These are phyloP conservation scores for Suaeda aralocaspica DNA, from an alignment of 148 eudicot species.

Conservation along the genomic window DNA sequence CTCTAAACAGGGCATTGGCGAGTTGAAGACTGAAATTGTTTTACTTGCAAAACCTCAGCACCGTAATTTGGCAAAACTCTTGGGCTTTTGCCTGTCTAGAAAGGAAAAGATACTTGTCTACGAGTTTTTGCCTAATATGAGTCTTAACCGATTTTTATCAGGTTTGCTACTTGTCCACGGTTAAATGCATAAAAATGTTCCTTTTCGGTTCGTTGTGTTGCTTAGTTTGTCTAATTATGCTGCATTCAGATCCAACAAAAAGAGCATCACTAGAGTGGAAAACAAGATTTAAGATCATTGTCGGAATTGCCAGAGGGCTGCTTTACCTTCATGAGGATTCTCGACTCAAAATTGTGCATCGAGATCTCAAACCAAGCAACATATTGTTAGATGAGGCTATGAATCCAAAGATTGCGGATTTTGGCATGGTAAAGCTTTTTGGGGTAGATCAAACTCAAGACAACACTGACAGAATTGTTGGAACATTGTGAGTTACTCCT, in stretches of 20 bases:
- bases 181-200: neutral
- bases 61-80: slow-evolving; percentile 21
- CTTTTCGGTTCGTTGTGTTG: too few species aligned
- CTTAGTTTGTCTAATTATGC: too few species aligned
- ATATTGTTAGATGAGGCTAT: slow-evolving; percentile 25
- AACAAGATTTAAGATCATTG: slow-evolving; percentile 12
- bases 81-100: slow-evolving; percentile 23
- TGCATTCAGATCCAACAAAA: slow-evolving; percentile 15
- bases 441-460: slow-evolving; percentile 20
- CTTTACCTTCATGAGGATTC: slow-evolving; percentile 24
- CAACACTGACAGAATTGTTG: slow-evolving; percentile 19
- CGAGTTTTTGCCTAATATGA: slow-evolving; percentile 19
- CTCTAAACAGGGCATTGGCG: slow-evolving; percentile 21
- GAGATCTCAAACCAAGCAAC: slow-evolving; percentile 29
- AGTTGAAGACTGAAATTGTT: slow-evolving; percentile 27
- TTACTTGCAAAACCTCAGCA: slow-evolving; percentile 31
- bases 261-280: slow-evolving; percentile 19
- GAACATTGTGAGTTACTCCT: slow-evolving; percentile 19
- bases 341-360: slow-evolving; percentile 28
- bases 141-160: slow-evolving; percentile 20
- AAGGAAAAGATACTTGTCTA: slow-evolving; percentile 23
- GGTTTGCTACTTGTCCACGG: neutral
- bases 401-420: slow-evolving; percentile 34
- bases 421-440: slow-evolving; percentile 32
- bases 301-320: slow-evolving; percentile 20